Conservation (phyloP, 345 rosid species). For the Salix purpurea region DNA sequence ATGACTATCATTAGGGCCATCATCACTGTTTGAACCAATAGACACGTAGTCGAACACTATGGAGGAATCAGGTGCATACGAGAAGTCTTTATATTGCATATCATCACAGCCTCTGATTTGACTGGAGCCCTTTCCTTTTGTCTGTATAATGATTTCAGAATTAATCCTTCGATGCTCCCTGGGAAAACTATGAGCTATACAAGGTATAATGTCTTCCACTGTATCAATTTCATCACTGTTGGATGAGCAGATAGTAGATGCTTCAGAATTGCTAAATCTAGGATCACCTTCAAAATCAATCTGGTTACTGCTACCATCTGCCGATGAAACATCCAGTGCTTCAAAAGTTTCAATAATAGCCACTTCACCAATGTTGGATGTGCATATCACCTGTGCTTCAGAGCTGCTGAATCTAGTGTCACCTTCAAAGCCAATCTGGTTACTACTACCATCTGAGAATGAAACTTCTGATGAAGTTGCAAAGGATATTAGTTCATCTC, state of each 20-base stretch:
- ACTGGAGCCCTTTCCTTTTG: conserved; percentile 10
- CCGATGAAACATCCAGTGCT: conserved; percentile 19
- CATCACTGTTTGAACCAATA: conserved; percentile 27
- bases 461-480: conserved; percentile 26
- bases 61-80: conserved; percentile 21
- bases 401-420: neutral
- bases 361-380: conserved; percentile 16
- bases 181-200: neutral
- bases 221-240: conserved; percentile 16
- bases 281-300: conserved; percentile 16
- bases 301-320: conserved; percentile 11
- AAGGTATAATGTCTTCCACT: conserved; percentile 12
- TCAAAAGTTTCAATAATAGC: conserved; percentile 15
- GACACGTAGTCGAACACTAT: conserved; percentile 24
- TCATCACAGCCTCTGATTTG: conserved; percentile 5
- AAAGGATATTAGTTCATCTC: conserved; percentile 11
- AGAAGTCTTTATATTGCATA: conserved; percentile 12
- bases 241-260: conserved; percentile 10
- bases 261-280: conserved; percentile 4
- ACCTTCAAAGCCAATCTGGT: conserved; percentile 15
- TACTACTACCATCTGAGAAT: conserved; percentile 10
- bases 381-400: conserved; percentile 9
- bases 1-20: conserved; percentile 10
- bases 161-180: conserved; percentile 9
- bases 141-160: conserved; percentile 13